Conservation (phyloP, 495 filamentous ascomycete genomes). For the Gamarada debralockiae region DNA sequence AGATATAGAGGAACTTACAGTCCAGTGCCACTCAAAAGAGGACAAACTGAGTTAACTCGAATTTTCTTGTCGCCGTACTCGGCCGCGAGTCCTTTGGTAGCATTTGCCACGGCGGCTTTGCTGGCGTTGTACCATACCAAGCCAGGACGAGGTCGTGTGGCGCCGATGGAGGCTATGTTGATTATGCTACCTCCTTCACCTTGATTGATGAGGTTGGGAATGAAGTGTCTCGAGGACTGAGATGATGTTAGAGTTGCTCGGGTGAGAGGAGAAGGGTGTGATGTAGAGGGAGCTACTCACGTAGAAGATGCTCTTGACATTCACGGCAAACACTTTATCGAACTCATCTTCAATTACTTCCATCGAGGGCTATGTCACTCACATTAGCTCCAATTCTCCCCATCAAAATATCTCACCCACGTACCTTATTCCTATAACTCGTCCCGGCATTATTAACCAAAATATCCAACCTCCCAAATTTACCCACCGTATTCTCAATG, state of each 20-base stretch:
- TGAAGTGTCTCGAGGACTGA: slow-evolving; percentile 40
- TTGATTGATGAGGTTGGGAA: slow-evolving; percentile 52
- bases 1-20: slow-evolving; percentile 28
- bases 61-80: slow-evolving; percentile 65
- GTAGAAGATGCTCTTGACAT: slow-evolving; percentile 60
- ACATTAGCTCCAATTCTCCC: neutral
- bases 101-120: slow-evolving; percentile 63
- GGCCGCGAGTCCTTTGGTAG: slow-evolving; percentile 62
- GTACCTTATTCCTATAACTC: slow-evolving; percentile 61
- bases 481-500: slow-evolving; percentile 40
- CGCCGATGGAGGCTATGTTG: slow-evolving; percentile 63
- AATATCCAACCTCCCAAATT: slow-evolving; percentile 52
- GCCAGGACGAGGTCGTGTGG: slow-evolving; percentile 58
- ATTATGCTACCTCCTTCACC: slow-evolving; percentile 58
- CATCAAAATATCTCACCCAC: neutral
- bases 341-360: slow-evolving; percentile 66
- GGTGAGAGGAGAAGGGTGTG: neutral
- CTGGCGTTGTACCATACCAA: slow-evolving; percentile 69
- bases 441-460: slow-evolving; percentile 71
- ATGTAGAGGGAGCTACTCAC: neutral
- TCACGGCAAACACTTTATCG: slow-evolving; percentile 63
- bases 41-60: slow-evolving; percentile 60
- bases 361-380: slow-evolving; percentile 41
- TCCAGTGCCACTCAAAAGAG: slow-evolving; percentile 58
- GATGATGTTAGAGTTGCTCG: neutral